A percentile compares a stretch with the other conserved stretches of the same genome.
phyloP scores from a whole-genome alignment of 129 eudicot genomes.

The Lactuca sativa region DNA sequence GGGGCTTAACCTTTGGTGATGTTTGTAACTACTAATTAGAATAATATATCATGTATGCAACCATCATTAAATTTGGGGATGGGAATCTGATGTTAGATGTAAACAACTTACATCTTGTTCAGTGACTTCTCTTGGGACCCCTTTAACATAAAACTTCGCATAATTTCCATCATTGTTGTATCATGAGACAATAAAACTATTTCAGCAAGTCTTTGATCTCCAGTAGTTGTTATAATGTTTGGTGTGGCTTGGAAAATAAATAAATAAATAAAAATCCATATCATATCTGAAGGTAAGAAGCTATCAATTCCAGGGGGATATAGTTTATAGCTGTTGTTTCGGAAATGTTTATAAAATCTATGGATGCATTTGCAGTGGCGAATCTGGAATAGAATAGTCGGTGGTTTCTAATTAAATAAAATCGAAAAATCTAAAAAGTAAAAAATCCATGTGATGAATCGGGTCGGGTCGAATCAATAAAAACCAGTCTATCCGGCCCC shows the following conservation, averaged over 20 bases:
- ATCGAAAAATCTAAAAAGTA: no score
- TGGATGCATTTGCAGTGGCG: no score
- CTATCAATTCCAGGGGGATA: not conserved
- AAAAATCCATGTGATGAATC: no score
- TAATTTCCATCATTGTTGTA: constrained; percentile 36
- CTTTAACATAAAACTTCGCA: constrained; percentile 62
- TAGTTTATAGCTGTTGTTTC: not conserved
- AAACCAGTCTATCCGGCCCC: no score
- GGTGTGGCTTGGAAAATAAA: not conserved
- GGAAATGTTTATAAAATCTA: not conserved
- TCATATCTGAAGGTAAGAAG: not conserved
- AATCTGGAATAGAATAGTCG: no score
- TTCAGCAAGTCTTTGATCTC: constrained; percentile 20
- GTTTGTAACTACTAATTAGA: not conserved
- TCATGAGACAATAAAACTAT: constrained; percentile 30
- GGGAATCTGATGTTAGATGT: constrained; percentile 18
- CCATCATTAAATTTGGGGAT: constrained; percentile 7
- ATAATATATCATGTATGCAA: not conserved
- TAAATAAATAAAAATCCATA: not conserved
- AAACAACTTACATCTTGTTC: constrained; percentile 53
- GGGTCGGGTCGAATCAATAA: no score
- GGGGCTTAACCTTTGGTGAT: not conserved
- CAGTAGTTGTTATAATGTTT: not conserved
- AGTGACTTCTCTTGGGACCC: constrained; percentile 50
- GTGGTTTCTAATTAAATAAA: no score